phyloP scores from a whole-genome alignment of 805 yeast genomes.

The Wickerhamiella occidentalis region DNA sequence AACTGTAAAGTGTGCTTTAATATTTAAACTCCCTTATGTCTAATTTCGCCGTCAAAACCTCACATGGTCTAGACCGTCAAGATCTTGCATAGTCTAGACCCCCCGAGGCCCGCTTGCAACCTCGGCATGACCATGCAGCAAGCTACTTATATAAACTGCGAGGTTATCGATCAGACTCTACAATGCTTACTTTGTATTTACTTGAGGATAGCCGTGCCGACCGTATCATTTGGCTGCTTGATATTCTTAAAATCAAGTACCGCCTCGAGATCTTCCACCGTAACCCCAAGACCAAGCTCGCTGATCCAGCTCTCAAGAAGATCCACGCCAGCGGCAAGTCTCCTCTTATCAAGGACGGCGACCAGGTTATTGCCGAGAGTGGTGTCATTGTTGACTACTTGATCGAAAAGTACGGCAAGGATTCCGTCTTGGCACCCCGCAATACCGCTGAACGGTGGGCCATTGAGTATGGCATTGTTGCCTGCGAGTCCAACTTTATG shows the following conservation, averaged over 20 bases:
- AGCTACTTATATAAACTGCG: not conserved
- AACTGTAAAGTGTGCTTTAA: too few relatives aligned
- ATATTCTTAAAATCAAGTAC: conserved; percentile 43
- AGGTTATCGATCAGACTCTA: not conserved
- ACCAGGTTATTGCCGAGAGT: conserved; percentile 40
- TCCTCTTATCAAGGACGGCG: conserved; percentile 42
- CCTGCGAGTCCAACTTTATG: conserved; percentile 49
- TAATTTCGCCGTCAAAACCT: too few relatives aligned
- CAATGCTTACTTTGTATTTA: conserved; percentile 25
- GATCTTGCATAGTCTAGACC: too few relatives aligned
- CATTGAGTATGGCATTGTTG: conserved; percentile 41
- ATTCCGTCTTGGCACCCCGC: conserved; percentile 29
- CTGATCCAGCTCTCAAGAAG: conserved; percentile 37
- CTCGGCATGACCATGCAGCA: not conserved
- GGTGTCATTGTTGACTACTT: conserved; percentile 46
- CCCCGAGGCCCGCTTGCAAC: too few relatives aligned
- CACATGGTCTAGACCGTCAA: too few relatives aligned
- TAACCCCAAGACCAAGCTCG: conserved; percentile 35
- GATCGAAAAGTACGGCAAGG: conserved; percentile 37
- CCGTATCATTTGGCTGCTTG: conserved; percentile 52
- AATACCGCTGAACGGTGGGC: conserved; percentile 31
- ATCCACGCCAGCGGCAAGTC: conserved; percentile 53
- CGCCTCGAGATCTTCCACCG: conserved; percentile 42
- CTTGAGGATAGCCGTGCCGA: conserved; percentile 48
- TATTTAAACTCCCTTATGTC: too few relatives aligned